These are phyloP conservation scores for slime mould (Dictyostelium discoideum) DNA, from an alignment of 78 protist species.

Conservation along the genomic window dicty_2.7 NC_007088.5:7351001-7351500, in stretches of 20 bases:
- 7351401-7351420: no score
- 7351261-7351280: constrained; percentile 37
- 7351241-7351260: neutral
- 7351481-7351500: constrained; percentile 97
- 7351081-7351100: constrained; percentile 70
- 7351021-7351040: constrained; percentile 75
- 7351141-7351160: constrained; percentile 17
- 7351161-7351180: constrained; percentile 26
- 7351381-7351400: neutral
- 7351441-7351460: constrained; percentile 27
- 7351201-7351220: neutral
- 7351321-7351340: constrained; percentile 46
- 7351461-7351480: constrained; percentile 97
- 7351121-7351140: constrained; percentile 41
- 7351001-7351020: constrained; percentile 30
- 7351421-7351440: no score
- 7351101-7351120: constrained; percentile 36
- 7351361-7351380: neutral
- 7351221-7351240: neutral
- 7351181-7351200: neutral
- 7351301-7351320: constrained; percentile 64
- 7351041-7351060: constrained; percentile 73
- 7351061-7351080: constrained; percentile 84
- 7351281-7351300: constrained; percentile 51
- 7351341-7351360: constrained; percentile 56